Percentiles rank a stretch among this genome's conserved stretches.
Conservation (phyloP, 768 basidiomycete genomes). For the Leucosporidium scottii region DNA sequence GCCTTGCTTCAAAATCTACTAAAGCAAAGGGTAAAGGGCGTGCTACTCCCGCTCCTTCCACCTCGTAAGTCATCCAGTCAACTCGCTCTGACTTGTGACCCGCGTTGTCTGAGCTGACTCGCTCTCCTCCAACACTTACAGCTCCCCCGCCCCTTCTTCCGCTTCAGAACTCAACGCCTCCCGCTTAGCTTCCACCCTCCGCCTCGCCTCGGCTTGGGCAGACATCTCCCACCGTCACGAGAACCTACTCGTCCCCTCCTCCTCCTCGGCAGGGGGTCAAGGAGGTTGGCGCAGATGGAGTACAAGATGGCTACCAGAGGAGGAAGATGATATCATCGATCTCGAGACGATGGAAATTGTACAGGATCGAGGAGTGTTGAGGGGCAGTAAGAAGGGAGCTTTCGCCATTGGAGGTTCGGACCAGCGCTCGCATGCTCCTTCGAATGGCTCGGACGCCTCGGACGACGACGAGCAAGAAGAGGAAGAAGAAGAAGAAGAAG, state of each 20-base stretch:
- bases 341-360: conserved; percentile 13
- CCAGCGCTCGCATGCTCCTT: too few relatives aligned
- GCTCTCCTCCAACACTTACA: not conserved
- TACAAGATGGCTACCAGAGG: conserved; percentile 21
- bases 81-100: not conserved
- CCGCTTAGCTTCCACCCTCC: conserved; percentile 2
- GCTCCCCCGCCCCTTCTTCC: not conserved
- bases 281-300: not conserved
- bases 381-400: conserved; percentile 1
- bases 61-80: not conserved
- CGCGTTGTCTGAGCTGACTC: not conserved
- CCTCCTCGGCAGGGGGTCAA: not conserved
- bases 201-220: conserved; percentile 15
- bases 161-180: not conserved
- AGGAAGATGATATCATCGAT: conserved; percentile 33
- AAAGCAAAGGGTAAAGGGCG: not conserved
- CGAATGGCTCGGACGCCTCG: too few relatives aligned
- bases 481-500: not conserved
- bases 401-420: conserved; percentile 19
- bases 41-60: not conserved
- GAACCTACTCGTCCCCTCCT: not conserved
- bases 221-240: conserved; percentile 22
- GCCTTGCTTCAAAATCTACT: too few relatives aligned
- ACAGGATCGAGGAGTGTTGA: conserved; percentile 21
- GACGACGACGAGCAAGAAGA: not conserved